Base-by-base conservation (phyloP, 2,329 filamentous ascomycete species). In the Neoscytalidium dimidiatum region DNA sequence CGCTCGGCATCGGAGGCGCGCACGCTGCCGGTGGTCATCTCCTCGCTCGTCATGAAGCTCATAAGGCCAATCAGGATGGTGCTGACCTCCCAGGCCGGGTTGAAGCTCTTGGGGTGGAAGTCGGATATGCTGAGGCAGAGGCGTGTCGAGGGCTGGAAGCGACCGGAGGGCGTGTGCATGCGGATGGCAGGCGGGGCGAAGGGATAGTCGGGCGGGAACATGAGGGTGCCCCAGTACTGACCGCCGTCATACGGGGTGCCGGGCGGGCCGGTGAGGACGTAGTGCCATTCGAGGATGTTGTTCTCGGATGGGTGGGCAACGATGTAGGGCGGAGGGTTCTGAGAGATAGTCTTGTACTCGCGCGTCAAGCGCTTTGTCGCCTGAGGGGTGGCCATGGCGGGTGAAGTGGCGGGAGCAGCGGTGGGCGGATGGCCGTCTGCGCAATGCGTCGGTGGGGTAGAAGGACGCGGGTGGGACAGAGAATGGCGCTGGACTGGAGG, bases 31-130 rank as follows among this genome's bases (percentile, higher is more conserved):
- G 95, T 98, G 0, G 95, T 99, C 91, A 98, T 97, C 81, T 99
- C 95, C 75, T 99, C 94, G 69, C 92, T 92, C 2, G 94, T 98
- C 95, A 99, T 99, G 80, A 99, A 99, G 43, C 91, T 96, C 68
- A 98, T 83, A 29, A 99, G 86, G 9, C 95, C 95, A 64, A 96
- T 96, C 17, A 99, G 83, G 69, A 99, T 99, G 0, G 95, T 99
- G 63, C 91, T 94, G 7, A 99, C 95, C 74, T 97, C 94, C 95
- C 95, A 99, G 0, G 95, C 94, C 1, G 95, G 95, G 77, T 99
- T 99, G 83, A 98, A 99, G 29, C 91, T 94, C 78, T 96, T 96
- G 3, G 95, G 95, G 76, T 99, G 95, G 80, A 98, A 99, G 76
- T 99, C 95, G 72, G 90, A 94, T 73, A 99, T 99, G 74, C 92